Percentiles rank a stretch among this genome's conserved stretches.
Conservation (phyloP, 2,329 filamentous ascomycete species). For the Nemania abortiva region DNA sequence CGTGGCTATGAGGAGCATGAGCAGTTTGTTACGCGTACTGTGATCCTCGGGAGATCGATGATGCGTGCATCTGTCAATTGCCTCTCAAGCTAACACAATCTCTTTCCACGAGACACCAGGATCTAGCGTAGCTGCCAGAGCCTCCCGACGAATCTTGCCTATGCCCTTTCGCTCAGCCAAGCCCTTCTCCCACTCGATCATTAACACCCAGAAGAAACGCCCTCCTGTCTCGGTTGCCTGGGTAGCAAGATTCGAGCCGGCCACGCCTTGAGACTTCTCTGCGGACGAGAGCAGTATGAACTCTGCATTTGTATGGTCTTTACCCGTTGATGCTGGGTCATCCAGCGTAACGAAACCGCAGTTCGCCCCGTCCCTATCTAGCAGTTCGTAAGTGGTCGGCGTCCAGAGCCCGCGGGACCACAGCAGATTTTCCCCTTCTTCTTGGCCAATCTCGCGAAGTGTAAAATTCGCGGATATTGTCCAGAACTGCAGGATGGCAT, state of each 20-base stretch:
- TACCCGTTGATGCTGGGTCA: slow-evolving; percentile 6
- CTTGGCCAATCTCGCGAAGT: slow-evolving; percentile 33
- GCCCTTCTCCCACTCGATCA: slow-evolving; percentile 35
- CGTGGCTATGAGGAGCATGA: not conserved
- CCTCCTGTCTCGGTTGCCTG: slow-evolving; percentile 11
- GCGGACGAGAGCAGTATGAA: slow-evolving; percentile 39
- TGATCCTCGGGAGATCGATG: not conserved
- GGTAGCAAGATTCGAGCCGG: not conserved
- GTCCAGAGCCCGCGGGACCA: slow-evolving; percentile 40
- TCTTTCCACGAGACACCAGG: slow-evolving; percentile 39
- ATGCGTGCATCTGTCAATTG: not conserved
- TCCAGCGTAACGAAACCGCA: slow-evolving; percentile 41
- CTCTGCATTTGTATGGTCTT: slow-evolving; percentile 23
- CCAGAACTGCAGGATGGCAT: slow-evolving; percentile 39
- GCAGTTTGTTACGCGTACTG: not conserved
- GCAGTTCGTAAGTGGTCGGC: slow-evolving; percentile 32
- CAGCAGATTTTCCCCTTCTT: slow-evolving; percentile 38
- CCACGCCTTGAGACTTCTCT: slow-evolving; percentile 26
- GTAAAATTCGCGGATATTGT: slow-evolving; percentile 34
- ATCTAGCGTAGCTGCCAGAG: slow-evolving; percentile 26
- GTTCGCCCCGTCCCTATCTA: slow-evolving; percentile 26
- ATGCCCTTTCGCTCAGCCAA: slow-evolving; percentile 43
- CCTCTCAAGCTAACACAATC: slow-evolving; percentile 34
- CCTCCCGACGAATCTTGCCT: slow-evolving; percentile 38
- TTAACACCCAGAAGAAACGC: slow-evolving; percentile 40